Base-by-base conservation (phyloP, 2,329 filamentous ascomycete species). In the Alternaria angustiovoidea region DNA sequence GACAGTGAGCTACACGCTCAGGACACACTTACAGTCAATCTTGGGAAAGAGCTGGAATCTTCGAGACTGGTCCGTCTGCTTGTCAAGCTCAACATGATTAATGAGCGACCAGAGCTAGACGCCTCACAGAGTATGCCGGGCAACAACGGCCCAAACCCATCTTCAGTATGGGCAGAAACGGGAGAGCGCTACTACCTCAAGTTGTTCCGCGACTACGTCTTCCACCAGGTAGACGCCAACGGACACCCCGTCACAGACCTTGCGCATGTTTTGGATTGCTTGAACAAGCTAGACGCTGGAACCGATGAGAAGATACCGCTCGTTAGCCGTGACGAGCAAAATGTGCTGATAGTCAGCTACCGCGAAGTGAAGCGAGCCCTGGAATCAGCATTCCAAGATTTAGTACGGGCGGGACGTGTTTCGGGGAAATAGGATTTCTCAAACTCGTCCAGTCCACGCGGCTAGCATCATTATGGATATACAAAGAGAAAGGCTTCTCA, bases 181-280 rank as follows among this genome's bases (percentile, higher is more conserved):
- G 94, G 94, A 26, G 93, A 97, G 71, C 88, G 94, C 28, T 98
- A 97, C 77, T 91, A 92, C 75, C 84, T 99, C 65, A 97, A 97
- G 80, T 86, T 99, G 8, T 98, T 98, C 83, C 88, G 95, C 51
- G 95, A 99, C 79, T 98, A 96, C 71, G 92, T 97, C 41, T 99
- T 98, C 80, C 95, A 99, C 78, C 94, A 96, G 73, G 93, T 97
- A 12, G 93, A 98, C 75, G 86, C 87, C 30, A 88, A 92, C 58
- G 93, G 93, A 14, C 90, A 91, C 54, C 91, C 95, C 0, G 90
- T 94, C 1, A 84, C 96, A 5, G 92, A 97, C 74, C 83, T 97
- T 59, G 94, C 91, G 3, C 94, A 98, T 80, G 92, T 98, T 65
- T 79, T 99, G 46, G 87, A 86, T 26, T 94, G 91, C 73, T 80